Evolutionary conservation across 208 protist species (phyloP).

Genomic region (Crithidia expoeki): DNA sequence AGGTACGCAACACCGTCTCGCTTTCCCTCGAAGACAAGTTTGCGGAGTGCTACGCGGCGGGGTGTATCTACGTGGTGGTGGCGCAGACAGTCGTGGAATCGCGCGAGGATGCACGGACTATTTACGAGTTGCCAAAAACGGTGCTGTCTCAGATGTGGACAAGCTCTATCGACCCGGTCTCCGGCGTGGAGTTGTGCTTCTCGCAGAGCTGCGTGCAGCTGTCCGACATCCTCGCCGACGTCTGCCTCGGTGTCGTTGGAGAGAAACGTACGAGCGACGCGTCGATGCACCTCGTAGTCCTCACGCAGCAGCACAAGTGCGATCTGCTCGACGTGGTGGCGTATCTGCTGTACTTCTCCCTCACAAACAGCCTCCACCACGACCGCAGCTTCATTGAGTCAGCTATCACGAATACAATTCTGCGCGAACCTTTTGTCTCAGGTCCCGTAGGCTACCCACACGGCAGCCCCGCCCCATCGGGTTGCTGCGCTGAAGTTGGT

Average conservation of each 20-base stretch:
- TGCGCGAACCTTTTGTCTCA: constrained; percentile 62
- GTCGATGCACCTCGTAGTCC: background rate
- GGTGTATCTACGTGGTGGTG: constrained; percentile 65
- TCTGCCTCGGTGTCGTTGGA: constrained; percentile 21
- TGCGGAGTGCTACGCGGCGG: constrained; percentile 52
- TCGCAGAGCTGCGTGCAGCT: constrained; percentile 39
- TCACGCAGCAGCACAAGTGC: constrained; percentile 27
- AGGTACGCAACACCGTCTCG: constrained; percentile 47
- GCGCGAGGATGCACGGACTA: constrained; percentile 47
- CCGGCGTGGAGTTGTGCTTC: constrained; percentile 52
- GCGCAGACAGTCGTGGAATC: constrained; percentile 68
- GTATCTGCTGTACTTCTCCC: constrained; percentile 66
- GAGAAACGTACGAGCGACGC: background rate
- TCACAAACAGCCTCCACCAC: constrained; percentile 43
- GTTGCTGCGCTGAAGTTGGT: constrained; percentile 34
- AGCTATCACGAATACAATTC: constrained; percentile 58
- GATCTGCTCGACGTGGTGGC: constrained; percentile 64
- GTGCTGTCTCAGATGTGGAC: constrained; percentile 59
- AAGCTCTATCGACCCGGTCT: constrained; percentile 35
- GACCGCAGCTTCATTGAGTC: constrained; percentile 35
- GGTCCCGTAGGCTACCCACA: constrained; percentile 78
- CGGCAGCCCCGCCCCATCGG: constrained; percentile 46
- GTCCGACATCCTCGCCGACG: constrained; percentile 45
- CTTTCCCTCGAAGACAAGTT: constrained; percentile 66
- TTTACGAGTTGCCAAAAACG: constrained; percentile 40